Conservation (phyloP, 805 yeast genomes). For the Jamesozyma piceae region DNA sequence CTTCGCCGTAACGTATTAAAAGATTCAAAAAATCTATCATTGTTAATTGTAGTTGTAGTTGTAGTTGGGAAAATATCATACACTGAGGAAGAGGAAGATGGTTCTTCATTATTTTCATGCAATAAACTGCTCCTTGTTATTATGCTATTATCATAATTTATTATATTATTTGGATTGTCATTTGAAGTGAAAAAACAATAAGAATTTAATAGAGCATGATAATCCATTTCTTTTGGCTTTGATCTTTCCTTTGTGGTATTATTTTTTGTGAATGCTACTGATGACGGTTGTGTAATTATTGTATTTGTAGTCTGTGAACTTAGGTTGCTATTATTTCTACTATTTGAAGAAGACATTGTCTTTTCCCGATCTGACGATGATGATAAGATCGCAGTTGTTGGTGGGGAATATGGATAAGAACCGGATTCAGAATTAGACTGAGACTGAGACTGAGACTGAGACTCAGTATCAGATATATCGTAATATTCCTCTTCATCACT, state of each 20-base stretch:
- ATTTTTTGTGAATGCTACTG: neutral
- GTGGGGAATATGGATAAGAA: neutral
- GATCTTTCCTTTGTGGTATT: neutral
- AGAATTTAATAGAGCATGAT: conserved; percentile 4
- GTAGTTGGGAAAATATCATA: neutral
- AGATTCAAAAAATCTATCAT: neutral
- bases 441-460: neutral
- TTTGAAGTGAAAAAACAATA: conserved; percentile 5
- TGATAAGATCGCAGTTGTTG: neutral
- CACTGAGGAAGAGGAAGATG: neutral
- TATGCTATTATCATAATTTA: neutral
- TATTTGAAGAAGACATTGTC: too few relatives aligned
- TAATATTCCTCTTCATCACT: neutral
- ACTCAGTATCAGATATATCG: neutral
- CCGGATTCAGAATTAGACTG: neutral
- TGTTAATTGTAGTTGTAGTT: too few relatives aligned
- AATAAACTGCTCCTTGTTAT: neutral
- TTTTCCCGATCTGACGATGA: too few relatives aligned
- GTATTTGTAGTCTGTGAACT: conserved; percentile 1
- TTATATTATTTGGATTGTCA: neutral
- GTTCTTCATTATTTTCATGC: neutral
- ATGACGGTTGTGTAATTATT: neutral
- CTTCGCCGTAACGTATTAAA: neutral
- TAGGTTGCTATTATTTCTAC: neutral
- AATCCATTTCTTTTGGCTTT: conserved; percentile 3